Base-by-base conservation (phyloP, 1,284 basidiomycete species). In the Tilletiaria anomala region DNA sequence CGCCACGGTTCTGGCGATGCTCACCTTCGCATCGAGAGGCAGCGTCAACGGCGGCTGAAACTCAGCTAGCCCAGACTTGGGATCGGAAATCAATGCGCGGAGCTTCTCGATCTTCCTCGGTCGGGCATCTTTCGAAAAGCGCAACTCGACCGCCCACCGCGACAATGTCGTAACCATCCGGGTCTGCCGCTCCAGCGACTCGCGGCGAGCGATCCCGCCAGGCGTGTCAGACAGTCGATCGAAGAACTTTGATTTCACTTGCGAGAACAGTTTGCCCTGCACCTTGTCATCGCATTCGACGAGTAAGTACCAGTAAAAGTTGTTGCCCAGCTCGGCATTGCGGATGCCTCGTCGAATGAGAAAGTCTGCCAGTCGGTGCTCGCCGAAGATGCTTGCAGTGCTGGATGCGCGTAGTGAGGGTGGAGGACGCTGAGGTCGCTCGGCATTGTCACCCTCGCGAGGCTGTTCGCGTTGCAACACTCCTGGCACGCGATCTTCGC, bases 61-160 rank as follows among this genome's bases (percentile, higher is more conserved):
- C 5, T 38, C 23, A 17, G 21, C 75, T 5, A 63, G 45, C 14
- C 77, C 78, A 55, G 83, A 82, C 70, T 87, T 89, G 1, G 80
- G 74, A 58, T 96, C 91, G 2, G 78, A 76, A 33, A 97, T 75
- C 53, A 82, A 78, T 0, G 79, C 73, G 16, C 81, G 79, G 5
- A 99, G 73, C 58, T 88, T 89, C 58, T 97, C 91, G 47, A 96
- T 96, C 73, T 96, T 97, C 72, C 89, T 93, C 2, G 85, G 85
- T 4, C 91, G 77, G 1, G 83, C 76, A 58, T 97, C 93, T 58
- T 96, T 94, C 0, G 83, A 87, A 4, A 76, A 77, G 6, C 89
- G 78, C 1, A 94, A 73, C 47, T 94, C 87, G 50, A 79, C 79
- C 0, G 89, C 86, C 14, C 82, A 78, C 42, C 79, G 78, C 0